Evolutionary conservation across 495 filamentous ascomycete genomes (phyloP), one percentile per base, ranked within the genome.

Genomic region (Viridothelium virens): DNA sequence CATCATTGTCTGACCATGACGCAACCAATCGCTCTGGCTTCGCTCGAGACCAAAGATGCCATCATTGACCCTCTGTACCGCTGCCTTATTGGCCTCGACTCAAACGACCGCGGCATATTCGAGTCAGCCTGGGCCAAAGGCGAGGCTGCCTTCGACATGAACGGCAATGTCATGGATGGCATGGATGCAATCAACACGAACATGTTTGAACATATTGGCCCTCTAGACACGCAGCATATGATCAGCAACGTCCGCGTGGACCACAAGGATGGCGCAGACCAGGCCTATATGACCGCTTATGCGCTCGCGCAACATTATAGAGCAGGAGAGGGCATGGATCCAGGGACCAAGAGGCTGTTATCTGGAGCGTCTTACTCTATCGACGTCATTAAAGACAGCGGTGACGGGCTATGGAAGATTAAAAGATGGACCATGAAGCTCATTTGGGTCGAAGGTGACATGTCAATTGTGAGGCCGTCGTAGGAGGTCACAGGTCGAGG

Each of bases 241-340:
- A 66, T 65, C 66, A 70, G 65, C 63, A 72, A 72, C 56, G 62
- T 72, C 38, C 70, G 70, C 10, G 63, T 72, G n/a, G 66, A 72
- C 53, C 38, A 70, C 38, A 64, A 72, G 61, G 68, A 70, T 16
- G 68, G 68, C 59, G 68, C 62, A 14, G 61, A 66, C 36, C 64
- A 56, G 64, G 70, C 70, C 41, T 62, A 38, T 16, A 34, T 72
- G 63, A 70, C 68, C 6, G 66, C 68, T 16, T 59, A 68, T 46
- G 62, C 65, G 14, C 16, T 70, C 41, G 56, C 70, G 34, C 66
- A 72, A 48, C 70, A 72, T 66, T 68, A 67, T 63, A 65, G 66
- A 36, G 56, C 62, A 33, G 70, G 68, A 6, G 62, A 66, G 46
- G 70, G 67, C 37, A 50, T 56, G 41, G 59, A 64, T 47, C 68